These are phyloP conservation scores for Penicillium cinerascens DNA, from an alignment of 495 filamentous ascomycete species.

Conservation along the genomic window DNA sequence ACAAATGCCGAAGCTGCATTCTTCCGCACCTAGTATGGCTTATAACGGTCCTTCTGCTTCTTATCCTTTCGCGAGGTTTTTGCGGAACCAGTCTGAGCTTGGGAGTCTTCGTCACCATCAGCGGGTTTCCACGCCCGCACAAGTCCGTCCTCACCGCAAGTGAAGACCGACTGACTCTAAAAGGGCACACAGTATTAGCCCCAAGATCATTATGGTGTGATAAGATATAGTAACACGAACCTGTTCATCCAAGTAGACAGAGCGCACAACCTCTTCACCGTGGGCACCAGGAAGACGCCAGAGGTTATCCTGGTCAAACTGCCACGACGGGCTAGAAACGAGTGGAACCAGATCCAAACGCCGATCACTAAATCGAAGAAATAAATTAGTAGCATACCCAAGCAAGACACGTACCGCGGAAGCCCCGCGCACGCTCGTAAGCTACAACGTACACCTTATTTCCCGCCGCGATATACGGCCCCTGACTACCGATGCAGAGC, in stretches of 20 bases:
- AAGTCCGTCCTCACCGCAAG: conserved; percentile 74
- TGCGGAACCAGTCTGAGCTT: conserved; percentile 17
- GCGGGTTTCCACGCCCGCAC: conserved; percentile 48
- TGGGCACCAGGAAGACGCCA: conserved; percentile 73
- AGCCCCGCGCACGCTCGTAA: background rate
- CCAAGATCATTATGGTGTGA: background rate
- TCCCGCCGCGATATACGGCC: conserved; percentile 42
- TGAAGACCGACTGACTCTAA: conserved; percentile 66
- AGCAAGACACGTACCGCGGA: background rate
- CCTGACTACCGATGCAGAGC: conserved; percentile 55
- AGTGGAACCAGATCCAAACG: conserved; percentile 67
- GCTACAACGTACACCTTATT: conserved; percentile 39
- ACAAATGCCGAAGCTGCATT: conserved; percentile 5
- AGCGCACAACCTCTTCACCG: conserved; percentile 78
- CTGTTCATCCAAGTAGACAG: conserved; percentile 68
- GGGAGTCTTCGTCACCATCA: conserved; percentile 14
- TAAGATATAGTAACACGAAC: conserved; percentile 35
- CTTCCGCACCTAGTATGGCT: conserved; percentile 34
- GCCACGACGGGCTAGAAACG: conserved; percentile 55
- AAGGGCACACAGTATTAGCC: background rate
- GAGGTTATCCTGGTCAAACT: conserved; percentile 54
- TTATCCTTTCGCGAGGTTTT: conserved; percentile 34
- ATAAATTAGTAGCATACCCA: background rate
- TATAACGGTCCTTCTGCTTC: conserved; percentile 41
- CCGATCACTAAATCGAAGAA: conserved; percentile 46